A percentile compares a stretch with the other conserved stretches of the same genome.
These are phyloP conservation scores for Globisporangium ultimum DNA, from an alignment of 352 stramenopile genomes.

Conservation along the genomic window DNA sequence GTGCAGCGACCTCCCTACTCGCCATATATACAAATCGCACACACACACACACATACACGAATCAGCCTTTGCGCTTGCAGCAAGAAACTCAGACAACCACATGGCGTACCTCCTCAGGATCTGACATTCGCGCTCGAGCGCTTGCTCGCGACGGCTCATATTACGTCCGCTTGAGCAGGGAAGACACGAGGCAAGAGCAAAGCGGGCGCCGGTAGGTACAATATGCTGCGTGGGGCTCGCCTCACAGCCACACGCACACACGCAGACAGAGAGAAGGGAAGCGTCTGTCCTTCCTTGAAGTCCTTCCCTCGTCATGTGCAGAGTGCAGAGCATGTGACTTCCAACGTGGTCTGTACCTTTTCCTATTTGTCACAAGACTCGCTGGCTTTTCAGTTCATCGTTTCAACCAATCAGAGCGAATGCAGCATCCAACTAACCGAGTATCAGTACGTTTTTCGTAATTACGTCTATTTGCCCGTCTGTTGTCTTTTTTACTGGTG, in stretches of 20 bases:
- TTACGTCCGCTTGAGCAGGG: neutral
- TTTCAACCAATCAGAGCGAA: neutral
- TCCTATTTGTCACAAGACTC: neutral
- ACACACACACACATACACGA: neutral
- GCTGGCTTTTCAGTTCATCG: neutral
- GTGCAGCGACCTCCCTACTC: conserved; percentile 47
- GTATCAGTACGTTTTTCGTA: neutral
- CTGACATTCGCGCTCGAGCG: conserved; percentile 32
- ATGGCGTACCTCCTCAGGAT: conserved; percentile 29
- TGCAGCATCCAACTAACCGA: neutral
- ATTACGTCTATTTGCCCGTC: neutral
- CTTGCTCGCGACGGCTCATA: conserved; percentile 22
- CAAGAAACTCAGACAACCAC: neutral
- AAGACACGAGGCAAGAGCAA: neutral
- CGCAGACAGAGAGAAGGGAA: neutral
- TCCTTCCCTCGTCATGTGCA: conserved; percentile 1
- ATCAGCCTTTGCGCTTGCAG: neutral
- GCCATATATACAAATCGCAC: neutral
- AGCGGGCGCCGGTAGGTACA: neutral
- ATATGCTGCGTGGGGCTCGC: too few relatives aligned
- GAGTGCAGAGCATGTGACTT: neutral
- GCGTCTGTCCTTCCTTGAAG: conserved; percentile 7
- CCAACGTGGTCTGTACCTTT: neutral
- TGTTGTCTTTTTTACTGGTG: neutral
- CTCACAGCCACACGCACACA: neutral